Base-by-base conservation (phyloP, 768 basidiomycete species). In the Mycena maculata region DNA sequence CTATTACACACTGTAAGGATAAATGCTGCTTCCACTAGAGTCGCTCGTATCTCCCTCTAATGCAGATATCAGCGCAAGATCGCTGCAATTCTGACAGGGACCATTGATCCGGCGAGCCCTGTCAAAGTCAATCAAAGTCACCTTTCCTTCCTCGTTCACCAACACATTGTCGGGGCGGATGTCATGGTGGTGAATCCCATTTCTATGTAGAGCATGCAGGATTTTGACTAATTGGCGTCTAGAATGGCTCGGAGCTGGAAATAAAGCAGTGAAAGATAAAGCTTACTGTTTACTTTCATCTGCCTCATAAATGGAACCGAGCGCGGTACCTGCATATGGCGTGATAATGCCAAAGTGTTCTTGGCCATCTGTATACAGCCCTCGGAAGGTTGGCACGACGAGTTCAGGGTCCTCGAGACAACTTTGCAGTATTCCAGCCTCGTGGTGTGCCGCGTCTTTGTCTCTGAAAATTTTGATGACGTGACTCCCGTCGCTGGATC, bases 381-480 rank as follows among this genome's bases (percentile, higher is more conserved):
- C 54, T 18, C 38, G 41, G 23, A 42, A 39, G n/a, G 23, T 23
- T 8, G 54, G 54, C 4, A 56, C 54, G 18, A 39, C 10, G 25
- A 56, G 54, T 22, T 27, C 54, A 15, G n/a, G 38, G 25, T 23
- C 38, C 13, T 54, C 16, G n/a, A 38, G n/a, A 22, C 52, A 54
- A 1, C 54, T 22, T 7, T 16, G 23, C 38, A 56, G 42, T 13
- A 56, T 27, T 39, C 42, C 16, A 11, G 38, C 39, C n/a, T 56
- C 54, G 41, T 41, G 22, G 11, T 15, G 39, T 13, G 54, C 54
- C 18, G 23, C 22, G 1, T 28, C 39, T 13, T 28, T 25, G 25
- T 56, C 38, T 4, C 22, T 39, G 38, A 56, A 56, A 41, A 56
- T 27, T 42, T 56, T 56, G 39, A 56, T 41, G 54, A 56, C 54